Percentiles rank a stretch among this genome's conserved stretches.
These are phyloP conservation scores for Tympanopsis confertula DNA, from an alignment of 2,329 filamentous ascomycete species.

Conservation along the genomic window DNA sequence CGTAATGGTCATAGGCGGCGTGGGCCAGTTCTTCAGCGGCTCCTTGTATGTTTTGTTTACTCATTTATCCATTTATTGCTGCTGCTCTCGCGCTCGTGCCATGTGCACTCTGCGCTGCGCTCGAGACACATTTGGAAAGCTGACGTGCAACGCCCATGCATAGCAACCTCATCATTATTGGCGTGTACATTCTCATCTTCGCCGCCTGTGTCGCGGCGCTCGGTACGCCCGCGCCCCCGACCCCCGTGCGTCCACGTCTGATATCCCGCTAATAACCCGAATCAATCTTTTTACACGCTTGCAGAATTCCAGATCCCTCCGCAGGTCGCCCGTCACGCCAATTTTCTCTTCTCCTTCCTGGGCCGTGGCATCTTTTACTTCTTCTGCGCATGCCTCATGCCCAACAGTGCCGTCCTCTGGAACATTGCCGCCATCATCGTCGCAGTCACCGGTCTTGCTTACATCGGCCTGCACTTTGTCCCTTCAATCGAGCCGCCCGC, in stretches of 20 bases:
- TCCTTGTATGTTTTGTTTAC: constrained; percentile 37
- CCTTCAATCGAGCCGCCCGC: constrained; percentile 68
- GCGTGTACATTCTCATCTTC: constrained; percentile 81
- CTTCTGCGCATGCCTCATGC: constrained; percentile 79
- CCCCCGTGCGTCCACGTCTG: background rate
- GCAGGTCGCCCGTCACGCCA: constrained; percentile 84
- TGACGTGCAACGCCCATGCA: constrained; percentile 5
- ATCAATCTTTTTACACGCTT: background rate
- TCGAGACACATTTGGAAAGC: constrained; percentile 2
- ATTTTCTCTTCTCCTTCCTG: constrained; percentile 95
- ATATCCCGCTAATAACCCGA: background rate
- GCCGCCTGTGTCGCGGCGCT: constrained; percentile 51
- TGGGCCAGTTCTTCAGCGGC: constrained; percentile 57
- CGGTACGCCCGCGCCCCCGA: constrained; percentile 22
- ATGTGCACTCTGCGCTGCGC: background rate
- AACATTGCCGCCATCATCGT: constrained; percentile 70
- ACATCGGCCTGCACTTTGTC: constrained; percentile 64
- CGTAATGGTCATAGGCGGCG: constrained; percentile 77
- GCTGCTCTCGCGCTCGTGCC: background rate
- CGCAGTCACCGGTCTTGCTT: constrained; percentile 66
- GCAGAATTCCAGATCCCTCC: constrained; percentile 89
- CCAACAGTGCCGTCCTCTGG: constrained; percentile 54
- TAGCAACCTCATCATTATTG: constrained; percentile 66
- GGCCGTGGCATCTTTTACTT: constrained; percentile 95
- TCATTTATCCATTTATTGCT: background rate